These are phyloP conservation scores for Fusarium heterosporum DNA, from an alignment of 2,329 filamentous ascomycete genomes.

Conservation along the genomic window DNA sequence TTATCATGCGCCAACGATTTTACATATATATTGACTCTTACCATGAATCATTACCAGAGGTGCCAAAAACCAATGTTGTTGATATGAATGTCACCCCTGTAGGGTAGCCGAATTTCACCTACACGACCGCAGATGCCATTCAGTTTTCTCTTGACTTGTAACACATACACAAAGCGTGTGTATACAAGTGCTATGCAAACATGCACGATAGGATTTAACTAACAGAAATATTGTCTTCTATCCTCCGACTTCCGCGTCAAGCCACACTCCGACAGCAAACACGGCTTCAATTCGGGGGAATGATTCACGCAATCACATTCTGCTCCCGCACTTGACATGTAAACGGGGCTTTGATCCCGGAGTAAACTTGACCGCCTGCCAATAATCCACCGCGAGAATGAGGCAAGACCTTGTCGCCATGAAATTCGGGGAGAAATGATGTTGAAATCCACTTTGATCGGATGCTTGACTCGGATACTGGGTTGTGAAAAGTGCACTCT, in stretches of 20 bases:
- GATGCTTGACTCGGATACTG: neutral
- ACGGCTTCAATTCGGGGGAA: neutral
- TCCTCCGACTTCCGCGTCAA: neutral
- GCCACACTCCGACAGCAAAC: neutral
- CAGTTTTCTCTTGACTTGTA: neutral
- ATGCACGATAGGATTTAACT: neutral
- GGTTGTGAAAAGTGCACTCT: neutral
- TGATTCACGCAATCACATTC: constrained; percentile 28
- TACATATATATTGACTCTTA: too few relatives aligned
- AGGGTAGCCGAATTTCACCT: neutral
- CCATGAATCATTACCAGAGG: too few relatives aligned
- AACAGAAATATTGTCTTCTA: neutral
- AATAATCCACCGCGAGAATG: neutral
- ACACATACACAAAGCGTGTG: neutral
- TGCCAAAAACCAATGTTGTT: too few relatives aligned
- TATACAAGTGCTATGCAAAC: neutral
- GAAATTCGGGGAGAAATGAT: constrained; percentile 1
- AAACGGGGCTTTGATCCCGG: constrained; percentile 3
- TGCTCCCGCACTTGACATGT: neutral
- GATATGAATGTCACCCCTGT: neutral
- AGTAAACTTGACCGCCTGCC: constrained; percentile 2
- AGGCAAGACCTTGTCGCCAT: neutral
- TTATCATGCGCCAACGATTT: too few relatives aligned
- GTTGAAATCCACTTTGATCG: constrained; percentile 16
- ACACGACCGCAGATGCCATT: neutral